Evolutionary conservation across 371 early-diverging fungal genomes (phyloP).

Genomic region (Cladochytrium tenue): DNA sequence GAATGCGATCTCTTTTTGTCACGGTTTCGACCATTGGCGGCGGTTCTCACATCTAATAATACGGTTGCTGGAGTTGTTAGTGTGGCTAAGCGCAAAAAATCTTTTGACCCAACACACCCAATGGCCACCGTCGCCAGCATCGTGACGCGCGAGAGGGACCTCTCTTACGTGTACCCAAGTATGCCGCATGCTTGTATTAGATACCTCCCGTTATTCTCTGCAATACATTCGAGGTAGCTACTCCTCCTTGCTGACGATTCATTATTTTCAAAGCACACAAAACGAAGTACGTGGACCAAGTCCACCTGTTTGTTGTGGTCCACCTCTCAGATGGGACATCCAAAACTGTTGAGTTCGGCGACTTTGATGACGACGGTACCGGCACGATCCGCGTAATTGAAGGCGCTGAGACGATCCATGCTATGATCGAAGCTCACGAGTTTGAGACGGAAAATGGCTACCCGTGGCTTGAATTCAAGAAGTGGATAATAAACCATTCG

Average conservation of each 20-base stretch:
- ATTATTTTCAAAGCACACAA: background rate
- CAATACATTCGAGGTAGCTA: too few relatives aligned
- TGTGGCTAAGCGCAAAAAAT: too few relatives aligned
- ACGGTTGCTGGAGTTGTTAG: too few relatives aligned
- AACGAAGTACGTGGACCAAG: conserved; percentile 10
- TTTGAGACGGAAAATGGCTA: conserved; percentile 13
- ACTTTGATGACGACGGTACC: background rate
- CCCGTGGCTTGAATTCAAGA: conserved; percentile 9
- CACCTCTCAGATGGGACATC: conserved; percentile 6
- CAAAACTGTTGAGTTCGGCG: conserved; percentile 8
- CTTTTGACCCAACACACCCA: too few relatives aligned
- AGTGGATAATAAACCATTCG: conserved; percentile 13
- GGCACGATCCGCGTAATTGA: conserved; percentile 3
- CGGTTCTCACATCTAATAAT: too few relatives aligned
- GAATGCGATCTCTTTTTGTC: too few relatives aligned
- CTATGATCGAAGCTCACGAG: conserved; percentile 12
- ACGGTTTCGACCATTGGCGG: too few relatives aligned
- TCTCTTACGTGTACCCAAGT: conserved; percentile 3
- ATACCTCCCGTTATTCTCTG: too few relatives aligned
- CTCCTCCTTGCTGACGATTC: background rate
- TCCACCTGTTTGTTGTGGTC: conserved; percentile 11
- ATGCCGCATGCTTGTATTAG: background rate
- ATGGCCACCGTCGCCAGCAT: conserved; percentile 2
- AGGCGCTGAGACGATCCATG: conserved; percentile 17
- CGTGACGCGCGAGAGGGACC: conserved; percentile 1